Evolutionary conservation across 805 yeast genomes (phyloP).

Genomic region (Candida adriatica): DNA sequence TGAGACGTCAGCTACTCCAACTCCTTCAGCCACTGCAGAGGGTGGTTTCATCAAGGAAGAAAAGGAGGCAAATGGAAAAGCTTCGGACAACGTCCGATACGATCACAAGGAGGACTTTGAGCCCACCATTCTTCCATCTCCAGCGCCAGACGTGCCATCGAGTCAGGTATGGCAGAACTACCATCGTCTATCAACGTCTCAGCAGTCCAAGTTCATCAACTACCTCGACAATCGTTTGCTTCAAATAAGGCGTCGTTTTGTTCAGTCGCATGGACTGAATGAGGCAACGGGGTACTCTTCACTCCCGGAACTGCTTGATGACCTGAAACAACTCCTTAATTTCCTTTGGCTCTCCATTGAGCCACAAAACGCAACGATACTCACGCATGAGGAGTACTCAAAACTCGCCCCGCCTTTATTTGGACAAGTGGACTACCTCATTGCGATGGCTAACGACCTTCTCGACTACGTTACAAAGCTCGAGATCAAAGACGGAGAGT

Average conservation of each 20-base stretch:
- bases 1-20: too few species aligned
- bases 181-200: slow-evolving; percentile 35
- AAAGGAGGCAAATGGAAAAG: not conserved
- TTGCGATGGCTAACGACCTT: slow-evolving; percentile 60
- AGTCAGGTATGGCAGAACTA: slow-evolving; percentile 1
- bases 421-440: slow-evolving; percentile 58
- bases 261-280: slow-evolving; percentile 34
- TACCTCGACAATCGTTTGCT: slow-evolving; percentile 50
- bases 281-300: slow-evolving; percentile 23
- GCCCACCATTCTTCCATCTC: slow-evolving; percentile 10
- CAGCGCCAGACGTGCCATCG: slow-evolving; percentile 1
- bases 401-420: slow-evolving; percentile 27
- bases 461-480: slow-evolving; percentile 49
- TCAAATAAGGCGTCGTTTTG: slow-evolving; percentile 47
- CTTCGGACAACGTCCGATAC: not conserved
- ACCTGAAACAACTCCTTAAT: slow-evolving; percentile 41
- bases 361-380: slow-evolving; percentile 20
- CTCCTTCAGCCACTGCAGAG: not conserved
- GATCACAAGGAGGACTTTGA: slow-evolving; percentile 13
- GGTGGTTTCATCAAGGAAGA: not conserved
- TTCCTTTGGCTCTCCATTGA: slow-evolving; percentile 59
- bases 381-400: slow-evolving; percentile 7
- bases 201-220: slow-evolving; percentile 48
- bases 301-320: slow-evolving; percentile 32
- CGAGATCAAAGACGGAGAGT: slow-evolving; percentile 11